A percentile compares a stretch with the other conserved stretches of the same genome.
Evolutionary conservation across 306 rosid genomes (phyloP).

Genomic region (Clitoria ternatea): DNA sequence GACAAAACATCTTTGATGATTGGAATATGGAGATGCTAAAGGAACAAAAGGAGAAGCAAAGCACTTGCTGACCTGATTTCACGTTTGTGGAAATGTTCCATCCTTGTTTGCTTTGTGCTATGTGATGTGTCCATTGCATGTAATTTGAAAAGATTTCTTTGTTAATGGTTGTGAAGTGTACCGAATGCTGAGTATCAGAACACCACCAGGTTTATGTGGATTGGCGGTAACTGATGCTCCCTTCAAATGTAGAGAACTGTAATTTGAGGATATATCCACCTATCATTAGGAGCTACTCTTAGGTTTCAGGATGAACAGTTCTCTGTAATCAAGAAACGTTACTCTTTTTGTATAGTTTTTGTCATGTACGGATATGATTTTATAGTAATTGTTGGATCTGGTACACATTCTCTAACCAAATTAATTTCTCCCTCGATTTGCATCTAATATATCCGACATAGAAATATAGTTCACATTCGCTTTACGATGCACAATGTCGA

Average conservation of each 20-base stretch:
- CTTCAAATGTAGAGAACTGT: not conserved
- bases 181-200: too few species aligned
- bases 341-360: too few species aligned
- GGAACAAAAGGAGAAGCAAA: not conserved
- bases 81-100: not conserved
- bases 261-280: not conserved
- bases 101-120: not conserved
- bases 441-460: too few species aligned
- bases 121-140: not conserved
- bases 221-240: not conserved
- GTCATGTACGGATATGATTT: too few species aligned
- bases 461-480: too few species aligned
- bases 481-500: too few species aligned
- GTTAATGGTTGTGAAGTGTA: not conserved
- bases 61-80: not conserved
- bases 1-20: not conserved
- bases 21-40: not conserved
- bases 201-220: not conserved
- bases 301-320: too few species aligned
- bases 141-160: not conserved
- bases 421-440: too few species aligned
- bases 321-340: too few species aligned
- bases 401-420: too few species aligned
- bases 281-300: not conserved
- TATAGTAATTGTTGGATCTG: too few species aligned